phyloP scores from a whole-genome alignment of 805 yeast genomes.

The Clavispora fructus region DNA sequence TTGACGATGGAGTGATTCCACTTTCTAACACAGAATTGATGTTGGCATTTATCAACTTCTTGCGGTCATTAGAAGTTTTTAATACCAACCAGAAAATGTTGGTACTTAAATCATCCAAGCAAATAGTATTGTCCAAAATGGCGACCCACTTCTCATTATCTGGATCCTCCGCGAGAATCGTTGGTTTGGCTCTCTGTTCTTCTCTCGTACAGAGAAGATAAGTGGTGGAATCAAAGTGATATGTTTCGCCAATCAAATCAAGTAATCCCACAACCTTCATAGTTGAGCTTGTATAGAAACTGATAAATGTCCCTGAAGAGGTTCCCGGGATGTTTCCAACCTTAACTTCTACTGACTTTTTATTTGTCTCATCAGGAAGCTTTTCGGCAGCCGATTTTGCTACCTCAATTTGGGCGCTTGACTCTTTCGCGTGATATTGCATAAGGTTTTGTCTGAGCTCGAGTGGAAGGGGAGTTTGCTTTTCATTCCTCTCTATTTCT shows the following conservation, averaged over 20 bases:
- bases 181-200: neutral
- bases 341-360: constrained; percentile 8
- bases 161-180: constrained; percentile 1
- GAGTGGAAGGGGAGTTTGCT: constrained; percentile 49
- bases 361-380: neutral
- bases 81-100: constrained; percentile 18
- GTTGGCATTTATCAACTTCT: neutral
- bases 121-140: constrained; percentile 9
- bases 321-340: constrained; percentile 10
- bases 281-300: constrained; percentile 10
- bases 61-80: neutral
- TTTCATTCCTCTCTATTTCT: constrained; percentile 45
- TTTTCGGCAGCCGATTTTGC: neutral
- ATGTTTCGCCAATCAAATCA: constrained; percentile 23
- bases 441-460: constrained; percentile 29
- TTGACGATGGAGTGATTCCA: constrained; percentile 26
- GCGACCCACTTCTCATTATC: constrained; percentile 1
- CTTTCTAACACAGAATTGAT: constrained; percentile 10
- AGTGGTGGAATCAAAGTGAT: constrained; percentile 22
- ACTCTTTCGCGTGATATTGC: neutral
- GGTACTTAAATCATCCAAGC: constrained; percentile 9
- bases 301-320: constrained; percentile 8
- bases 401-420: constrained; percentile 1
- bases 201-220: constrained; percentile 21
- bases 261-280: constrained; percentile 14